Evolutionary conservation across 257 asterid species (phyloP).

Genomic region (Salvia rosmarinus): DNA sequence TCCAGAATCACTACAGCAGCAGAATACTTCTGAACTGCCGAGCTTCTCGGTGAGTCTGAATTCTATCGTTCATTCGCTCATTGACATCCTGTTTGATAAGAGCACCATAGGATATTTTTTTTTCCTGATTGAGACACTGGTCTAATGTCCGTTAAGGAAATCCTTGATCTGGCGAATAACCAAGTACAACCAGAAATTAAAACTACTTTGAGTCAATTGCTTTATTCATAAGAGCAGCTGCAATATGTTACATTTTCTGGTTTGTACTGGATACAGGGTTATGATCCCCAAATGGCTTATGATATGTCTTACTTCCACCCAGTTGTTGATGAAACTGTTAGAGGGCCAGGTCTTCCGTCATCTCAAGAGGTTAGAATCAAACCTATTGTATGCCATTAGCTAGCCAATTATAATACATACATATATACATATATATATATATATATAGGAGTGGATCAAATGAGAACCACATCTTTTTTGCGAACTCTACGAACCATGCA

Average conservation of each 20-base stretch:
- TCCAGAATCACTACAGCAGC: slow-evolving; percentile 65
- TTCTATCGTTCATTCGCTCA: slow-evolving; percentile 7
- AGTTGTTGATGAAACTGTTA: slow-evolving; percentile 70
- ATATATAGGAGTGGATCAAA: no score
- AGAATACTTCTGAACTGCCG: slow-evolving; percentile 63
- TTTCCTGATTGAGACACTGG: slow-evolving; percentile 7
- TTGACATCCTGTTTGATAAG: neutral
- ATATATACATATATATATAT: no score
- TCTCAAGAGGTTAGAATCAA: slow-evolving; percentile 78
- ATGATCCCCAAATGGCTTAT: slow-evolving; percentile 83
- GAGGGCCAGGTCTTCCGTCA: slow-evolving; percentile 69
- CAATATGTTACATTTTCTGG: neutral
- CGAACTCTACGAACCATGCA: no score
- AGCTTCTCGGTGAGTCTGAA: slow-evolving; percentile 71
- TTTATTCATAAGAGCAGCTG: slow-evolving; percentile 22
- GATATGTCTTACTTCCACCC: slow-evolving; percentile 83
- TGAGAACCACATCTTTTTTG: no score
- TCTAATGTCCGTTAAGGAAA: neutral
- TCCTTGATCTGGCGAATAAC: neutral
- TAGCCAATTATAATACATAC: no score
- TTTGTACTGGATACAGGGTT: slow-evolving; percentile 57
- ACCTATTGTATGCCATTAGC: slow-evolving; percentile 14
- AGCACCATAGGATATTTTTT: neutral
- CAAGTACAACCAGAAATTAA: neutral
- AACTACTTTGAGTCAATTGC: slow-evolving; percentile 20